Base-by-base conservation (phyloP, 768 basidiomycete species). In the Leucocoprinus birnbaumii region DNA sequence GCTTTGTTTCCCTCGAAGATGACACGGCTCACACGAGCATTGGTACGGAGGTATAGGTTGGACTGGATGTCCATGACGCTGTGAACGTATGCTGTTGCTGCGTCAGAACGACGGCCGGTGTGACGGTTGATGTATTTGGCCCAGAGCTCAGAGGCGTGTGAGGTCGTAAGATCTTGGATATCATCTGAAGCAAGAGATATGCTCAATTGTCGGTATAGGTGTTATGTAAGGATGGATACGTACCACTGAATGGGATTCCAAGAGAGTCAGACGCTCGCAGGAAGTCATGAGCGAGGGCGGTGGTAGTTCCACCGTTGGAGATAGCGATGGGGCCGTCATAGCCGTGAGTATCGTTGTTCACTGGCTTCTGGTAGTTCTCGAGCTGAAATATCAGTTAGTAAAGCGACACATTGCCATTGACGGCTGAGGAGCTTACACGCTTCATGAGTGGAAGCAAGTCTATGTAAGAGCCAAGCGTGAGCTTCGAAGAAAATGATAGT, bases 101-200 rank as follows among this genome's bases (percentile, higher is more conserved):
- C 85, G 59, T 88, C 86, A 57, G 83, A 85, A 48, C 85, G 83
- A 58, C 86, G 73, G 56, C 86, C 86, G 34, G 85, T 87, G 63
- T 86, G 80, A 60, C 84, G 77, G 68, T 86, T 86, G 75, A 88
- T 85, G 63, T 87, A 88, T 65, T 88, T 87, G 48, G 85, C 85
- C 86, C 85, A 87, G 53, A 86, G 84, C 66, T 87, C 86, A 52
- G 85, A 78, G 21, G 73, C 84, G 60, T 87, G 82, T 25, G 79
- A 65, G 21, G 84, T 84, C 49, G 74, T 68, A 38, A 85, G 73
- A 66, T 86, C 86, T 78, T 86, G 85, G 45, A 87, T 72, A 71
- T 87, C 85, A 60, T 87, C 85, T 86, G 22, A 11, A n/a, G 19
- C 2, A 46, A 24, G 9, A 40, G 31, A 25, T 35, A 34, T 18